Base-by-base conservation (phyloP, 805 yeast genomes). In the Saturnispora silvae region DNA sequence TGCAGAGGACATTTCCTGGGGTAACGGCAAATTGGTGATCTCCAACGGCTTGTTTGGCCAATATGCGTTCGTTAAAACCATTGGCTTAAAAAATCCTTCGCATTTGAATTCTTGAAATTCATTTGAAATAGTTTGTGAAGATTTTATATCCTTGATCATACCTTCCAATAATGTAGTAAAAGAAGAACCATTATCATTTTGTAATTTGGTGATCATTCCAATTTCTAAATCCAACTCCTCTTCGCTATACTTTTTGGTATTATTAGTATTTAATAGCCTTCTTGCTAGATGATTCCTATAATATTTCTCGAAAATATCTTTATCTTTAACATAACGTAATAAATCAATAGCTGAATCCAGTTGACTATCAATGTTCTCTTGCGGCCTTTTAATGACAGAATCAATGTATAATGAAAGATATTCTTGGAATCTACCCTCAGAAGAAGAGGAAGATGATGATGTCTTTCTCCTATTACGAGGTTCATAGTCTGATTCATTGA, bases 271-370 rank as follows among this genome's bases (percentile, higher is more conserved):
- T 27, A 79, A 52, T 29, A 86, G 65, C 43, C 96, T 66, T 55
- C 80, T 84, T 1, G 95, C 95, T 40, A 87, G 64, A 59, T 83
- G 95, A 37, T 77, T 81, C 48, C 85, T 85, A 56, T 84, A 86
- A 43, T 81, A 77, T 29, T 73, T 79, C 52, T 85, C 95, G 59
- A 86, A 87, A 19, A 81, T 62, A 57, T 86, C 96, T 51, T 85
- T 87, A 48, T 87, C 95, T 41, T 73, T 68, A 32, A 86, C 65
- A 50, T 73, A 77, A 40, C 78, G 63, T 49, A 86, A 75, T 23
- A 87, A 67, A 17, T 66, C 57, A 10, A 82, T 67, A 0, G 85
- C 28, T 8, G 35, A 20, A 20, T 31, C 20, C 3, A 37, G 22
- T 11, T 25, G 7, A 11, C 6, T 5, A 6, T 25, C 28, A 10